Percentiles rank a stretch among this genome's conserved stretches.
phyloP scores from a whole-genome alignment of 2,329 filamentous ascomycete species.

The Spiromastix sp. region DNA sequence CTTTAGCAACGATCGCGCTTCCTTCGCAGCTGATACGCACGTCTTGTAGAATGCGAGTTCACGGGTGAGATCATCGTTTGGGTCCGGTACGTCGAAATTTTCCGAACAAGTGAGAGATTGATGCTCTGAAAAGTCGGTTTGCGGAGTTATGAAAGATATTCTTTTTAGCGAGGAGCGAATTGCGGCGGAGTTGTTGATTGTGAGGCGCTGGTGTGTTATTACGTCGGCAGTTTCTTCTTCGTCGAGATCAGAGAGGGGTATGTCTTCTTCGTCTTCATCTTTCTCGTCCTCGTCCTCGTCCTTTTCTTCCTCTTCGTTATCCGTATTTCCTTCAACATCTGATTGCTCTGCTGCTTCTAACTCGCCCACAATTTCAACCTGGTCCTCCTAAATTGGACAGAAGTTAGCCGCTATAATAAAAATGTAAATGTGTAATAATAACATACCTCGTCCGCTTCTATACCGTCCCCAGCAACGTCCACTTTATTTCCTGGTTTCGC shows the following conservation, averaged over 20 bases:
- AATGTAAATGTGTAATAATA: neutral
- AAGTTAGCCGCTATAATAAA: neutral
- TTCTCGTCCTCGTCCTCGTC: slow-evolving; percentile 49
- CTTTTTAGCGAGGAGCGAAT: slow-evolving; percentile 71
- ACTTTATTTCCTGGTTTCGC: slow-evolving; percentile 20
- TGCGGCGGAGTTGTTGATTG: slow-evolving; percentile 92
- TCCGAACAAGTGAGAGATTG: slow-evolving; percentile 62
- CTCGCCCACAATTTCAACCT: slow-evolving; percentile 25
- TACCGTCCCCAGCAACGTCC: no score
- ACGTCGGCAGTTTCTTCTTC: slow-evolving; percentile 79
- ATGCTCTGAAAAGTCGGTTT: slow-evolving; percentile 71
- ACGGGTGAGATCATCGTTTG: slow-evolving; percentile 83
- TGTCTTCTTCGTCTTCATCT: slow-evolving; percentile 72
- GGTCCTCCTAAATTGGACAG: slow-evolving; percentile 10
- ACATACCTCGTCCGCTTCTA: slow-evolving; percentile 12
- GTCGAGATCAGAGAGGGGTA: slow-evolving; percentile 74
- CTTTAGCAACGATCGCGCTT: slow-evolving; percentile 63
- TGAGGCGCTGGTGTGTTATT: slow-evolving; percentile 81
- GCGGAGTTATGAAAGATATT: slow-evolving; percentile 42
- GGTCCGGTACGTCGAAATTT: slow-evolving; percentile 65
- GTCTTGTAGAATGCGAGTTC: slow-evolving; percentile 92
- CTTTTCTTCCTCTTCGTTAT: slow-evolving; percentile 26
- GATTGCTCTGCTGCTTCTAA: slow-evolving; percentile 10
- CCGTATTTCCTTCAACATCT: slow-evolving; percentile 17
- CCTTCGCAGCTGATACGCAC: slow-evolving; percentile 65